phyloP scores from a whole-genome alignment of 306 rosid species.

The Rubus parviflorus region DNA sequence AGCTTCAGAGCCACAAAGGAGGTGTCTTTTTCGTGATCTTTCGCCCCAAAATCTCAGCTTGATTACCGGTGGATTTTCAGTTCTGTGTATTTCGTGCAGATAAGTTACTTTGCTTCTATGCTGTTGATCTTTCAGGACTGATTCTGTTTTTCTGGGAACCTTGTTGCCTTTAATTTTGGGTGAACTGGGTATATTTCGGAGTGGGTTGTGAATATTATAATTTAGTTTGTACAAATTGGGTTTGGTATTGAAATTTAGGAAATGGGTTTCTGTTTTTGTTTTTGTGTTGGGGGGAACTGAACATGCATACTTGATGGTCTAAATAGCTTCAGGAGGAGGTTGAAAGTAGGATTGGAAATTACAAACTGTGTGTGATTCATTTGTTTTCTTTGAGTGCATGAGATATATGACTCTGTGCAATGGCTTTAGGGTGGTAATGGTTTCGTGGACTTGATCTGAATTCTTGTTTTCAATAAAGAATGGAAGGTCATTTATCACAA shows the following conservation, averaged over 20 bases:
- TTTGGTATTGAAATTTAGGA: conserved; percentile 1
- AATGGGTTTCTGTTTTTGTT: conserved; percentile 22
- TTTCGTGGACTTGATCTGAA: conserved; percentile 34
- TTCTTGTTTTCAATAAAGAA: conserved; percentile 42
- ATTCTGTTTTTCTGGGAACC: conserved; percentile 3
- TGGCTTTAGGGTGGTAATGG: conserved; percentile 28
- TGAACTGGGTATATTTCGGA: background rate
- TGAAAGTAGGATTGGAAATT: conserved; percentile 25
- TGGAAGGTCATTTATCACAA: conserved; percentile 81
- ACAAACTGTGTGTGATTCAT: conserved; percentile 24
- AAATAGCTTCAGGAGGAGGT: conserved; percentile 11
- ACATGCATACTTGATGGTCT: conserved; percentile 27
- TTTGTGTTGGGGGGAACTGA: conserved; percentile 23
- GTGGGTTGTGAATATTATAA: conserved; percentile 14
- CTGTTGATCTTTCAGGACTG: conserved; percentile 17
- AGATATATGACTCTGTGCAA: background rate
- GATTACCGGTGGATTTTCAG: conserved; percentile 27
- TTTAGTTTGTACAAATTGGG: background rate
- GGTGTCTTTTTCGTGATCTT: conserved; percentile 32
- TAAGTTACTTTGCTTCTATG: conserved; percentile 34
- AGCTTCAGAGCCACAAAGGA: conserved; percentile 7
- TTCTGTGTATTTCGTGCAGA: conserved; percentile 34
- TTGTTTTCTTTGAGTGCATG: conserved; percentile 13
- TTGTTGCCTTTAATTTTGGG: conserved; percentile 16
- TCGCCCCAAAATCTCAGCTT: conserved; percentile 32